phyloP scores from a whole-genome alignment of 768 basidiomycete genomes.

The Rickenella mellea region DNA sequence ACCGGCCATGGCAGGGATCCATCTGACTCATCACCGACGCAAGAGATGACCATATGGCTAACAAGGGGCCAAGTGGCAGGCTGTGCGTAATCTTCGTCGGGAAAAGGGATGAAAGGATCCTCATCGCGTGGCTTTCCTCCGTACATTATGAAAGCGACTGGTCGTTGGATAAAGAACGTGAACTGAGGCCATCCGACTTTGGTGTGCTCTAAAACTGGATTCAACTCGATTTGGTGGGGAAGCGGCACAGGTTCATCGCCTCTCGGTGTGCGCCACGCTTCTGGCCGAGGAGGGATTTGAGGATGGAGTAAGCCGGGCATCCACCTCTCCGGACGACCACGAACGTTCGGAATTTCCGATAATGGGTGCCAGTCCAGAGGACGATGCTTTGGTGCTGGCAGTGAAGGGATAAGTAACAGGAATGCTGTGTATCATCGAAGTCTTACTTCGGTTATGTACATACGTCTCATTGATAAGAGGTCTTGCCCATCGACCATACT shows the following conservation, averaged over 20 bases:
- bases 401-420: not conserved
- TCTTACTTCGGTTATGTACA: slow-evolving; percentile 35
- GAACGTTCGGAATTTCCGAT: slow-evolving; percentile 21
- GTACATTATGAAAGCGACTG: slow-evolving; percentile 10
- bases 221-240: slow-evolving; percentile 42
- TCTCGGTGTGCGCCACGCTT: slow-evolving; percentile 28
- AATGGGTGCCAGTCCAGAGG: slow-evolving; percentile 23
- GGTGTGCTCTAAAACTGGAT: slow-evolving; percentile 44
- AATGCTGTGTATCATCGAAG: not conserved
- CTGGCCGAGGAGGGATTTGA: slow-evolving; percentile 39
- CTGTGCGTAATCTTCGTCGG: slow-evolving; percentile 33
- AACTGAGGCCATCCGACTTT: slow-evolving; percentile 29
- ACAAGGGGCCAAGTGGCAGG: slow-evolving; percentile 58
- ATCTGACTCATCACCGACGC: slow-evolving; percentile 41
- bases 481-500: slow-evolving; percentile 45
- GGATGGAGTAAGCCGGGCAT: slow-evolving; percentile 36
- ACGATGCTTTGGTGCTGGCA: slow-evolving; percentile 14
- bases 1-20: slow-evolving; percentile 47
- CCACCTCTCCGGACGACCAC: slow-evolving; percentile 35
- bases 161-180: slow-evolving; percentile 31
- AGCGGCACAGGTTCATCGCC: slow-evolving; percentile 27
- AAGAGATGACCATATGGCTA: slow-evolving; percentile 45
- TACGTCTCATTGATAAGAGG: slow-evolving; percentile 30
- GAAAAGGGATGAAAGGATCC: slow-evolving; percentile 19
- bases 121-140: slow-evolving; percentile 19